Conservation (phyloP, 257 asterid species). For the Thymus mandschuricus region DNA sequence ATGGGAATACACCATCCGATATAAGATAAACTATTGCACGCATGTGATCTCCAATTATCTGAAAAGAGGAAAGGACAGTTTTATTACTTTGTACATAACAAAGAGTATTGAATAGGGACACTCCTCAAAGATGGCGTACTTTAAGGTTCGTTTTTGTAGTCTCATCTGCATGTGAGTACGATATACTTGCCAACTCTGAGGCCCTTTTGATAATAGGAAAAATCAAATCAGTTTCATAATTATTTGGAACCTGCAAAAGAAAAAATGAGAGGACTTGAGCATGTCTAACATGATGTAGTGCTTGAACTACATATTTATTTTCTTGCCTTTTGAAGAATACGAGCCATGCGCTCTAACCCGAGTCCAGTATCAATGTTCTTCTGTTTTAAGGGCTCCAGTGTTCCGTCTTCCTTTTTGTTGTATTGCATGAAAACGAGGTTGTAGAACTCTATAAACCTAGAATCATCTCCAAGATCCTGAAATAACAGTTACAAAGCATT, state of each 20-base stretch:
- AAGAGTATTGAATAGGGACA: slow-evolving; percentile 17
- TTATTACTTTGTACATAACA: slow-evolving; percentile 22
- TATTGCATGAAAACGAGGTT: slow-evolving; percentile 97
- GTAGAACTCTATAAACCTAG: slow-evolving; percentile 96
- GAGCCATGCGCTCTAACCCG: slow-evolving; percentile 97
- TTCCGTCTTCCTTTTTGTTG: slow-evolving; percentile 88
- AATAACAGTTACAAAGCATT: slow-evolving; percentile 1
- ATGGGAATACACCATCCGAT: slow-evolving; percentile 94
- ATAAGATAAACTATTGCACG: slow-evolving; percentile 93
- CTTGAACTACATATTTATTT: slow-evolving; percentile 1
- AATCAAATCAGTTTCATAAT: slow-evolving; percentile 88
- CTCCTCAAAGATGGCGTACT: slow-evolving; percentile 41
- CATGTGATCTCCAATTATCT: slow-evolving; percentile 96
- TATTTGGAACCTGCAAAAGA: slow-evolving; percentile 79
- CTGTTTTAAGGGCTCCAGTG: slow-evolving; percentile 94
- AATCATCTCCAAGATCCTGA: slow-evolving; percentile 95
- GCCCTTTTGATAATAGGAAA: slow-evolving; percentile 90
- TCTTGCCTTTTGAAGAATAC: slow-evolving; percentile 79
- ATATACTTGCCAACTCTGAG: slow-evolving; percentile 69
- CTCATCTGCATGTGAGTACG: slow-evolving; percentile 70
- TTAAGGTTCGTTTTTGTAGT: slow-evolving; percentile 69
- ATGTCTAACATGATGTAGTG: neutral
- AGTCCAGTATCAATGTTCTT: slow-evolving; percentile 96
- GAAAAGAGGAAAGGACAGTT: slow-evolving; percentile 23
- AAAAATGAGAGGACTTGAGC: slow-evolving; percentile 27